Evolutionary conservation across 2,329 filamentous ascomycete genomes (phyloP).

Genomic region (Fusarium graminum): DNA sequence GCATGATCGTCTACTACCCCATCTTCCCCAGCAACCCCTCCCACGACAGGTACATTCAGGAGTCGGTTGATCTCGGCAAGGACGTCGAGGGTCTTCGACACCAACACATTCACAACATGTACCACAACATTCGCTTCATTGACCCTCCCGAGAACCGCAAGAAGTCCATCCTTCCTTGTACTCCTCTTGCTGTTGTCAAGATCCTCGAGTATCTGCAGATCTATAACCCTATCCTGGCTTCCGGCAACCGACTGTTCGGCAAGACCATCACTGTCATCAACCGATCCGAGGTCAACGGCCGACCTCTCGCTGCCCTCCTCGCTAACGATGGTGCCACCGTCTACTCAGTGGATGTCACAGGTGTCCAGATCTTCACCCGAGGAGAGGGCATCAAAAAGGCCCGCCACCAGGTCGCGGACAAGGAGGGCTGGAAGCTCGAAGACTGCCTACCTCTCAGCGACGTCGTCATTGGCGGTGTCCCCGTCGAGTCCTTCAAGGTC

Average conservation of each 20-base stretch:
- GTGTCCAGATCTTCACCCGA: constrained; percentile 91
- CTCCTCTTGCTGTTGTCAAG: constrained; percentile 95
- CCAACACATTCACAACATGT: constrained; percentile 98
- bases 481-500: constrained; percentile 89
- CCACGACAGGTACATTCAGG: constrained; percentile 95
- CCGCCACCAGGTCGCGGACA: constrained; percentile 88
- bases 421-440: constrained; percentile 82
- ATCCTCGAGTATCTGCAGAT: constrained; percentile 95
- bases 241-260: constrained; percentile 92
- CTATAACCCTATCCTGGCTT: constrained; percentile 94
- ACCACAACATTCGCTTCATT: constrained; percentile 96
- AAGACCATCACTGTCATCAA: constrained; percentile 98
- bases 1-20: constrained; percentile 97
- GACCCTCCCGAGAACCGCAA: constrained; percentile 81
- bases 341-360: constrained; percentile 93
- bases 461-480: constrained; percentile 94
- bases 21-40: constrained; percentile 85
- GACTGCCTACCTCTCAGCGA: constrained; percentile 90
- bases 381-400: constrained; percentile 87
- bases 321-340: constrained; percentile 97
- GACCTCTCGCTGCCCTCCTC: constrained; percentile 90
- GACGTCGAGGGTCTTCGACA: constrained; percentile 97
- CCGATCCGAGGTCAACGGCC: constrained; percentile 93
- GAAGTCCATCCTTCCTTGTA: constrained; percentile 96
- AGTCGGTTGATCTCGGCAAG: constrained; percentile 89